Conservation (phyloP, 768 basidiomycete genomes). For the Lyophyllum semitale region DNA sequence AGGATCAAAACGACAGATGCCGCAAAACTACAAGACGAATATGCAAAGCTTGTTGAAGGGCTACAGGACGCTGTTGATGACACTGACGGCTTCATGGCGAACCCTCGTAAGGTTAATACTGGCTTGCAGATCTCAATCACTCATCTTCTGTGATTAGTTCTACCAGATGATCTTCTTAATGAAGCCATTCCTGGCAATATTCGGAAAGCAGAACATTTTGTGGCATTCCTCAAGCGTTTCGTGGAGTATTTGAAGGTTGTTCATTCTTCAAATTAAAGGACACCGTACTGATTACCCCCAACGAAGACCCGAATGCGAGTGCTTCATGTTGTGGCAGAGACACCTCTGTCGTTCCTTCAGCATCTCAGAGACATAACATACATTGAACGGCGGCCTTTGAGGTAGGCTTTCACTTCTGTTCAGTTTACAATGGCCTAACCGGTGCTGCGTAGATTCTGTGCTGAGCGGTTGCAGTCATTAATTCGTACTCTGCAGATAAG, state of each 20-base stretch:
- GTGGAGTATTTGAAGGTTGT: constrained; percentile 99
- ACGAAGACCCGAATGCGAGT: constrained; percentile 95
- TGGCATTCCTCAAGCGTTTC: constrained; percentile 96
- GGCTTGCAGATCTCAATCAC: background rate
- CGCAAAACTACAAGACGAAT: constrained; percentile 93
- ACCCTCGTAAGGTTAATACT: constrained; percentile 61
- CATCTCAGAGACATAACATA: constrained; percentile 99
- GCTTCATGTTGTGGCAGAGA: constrained; percentile 98
- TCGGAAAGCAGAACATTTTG: constrained; percentile 97
- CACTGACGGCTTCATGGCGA: constrained; percentile 86
- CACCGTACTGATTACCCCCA: background rate
- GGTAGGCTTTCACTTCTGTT: constrained; percentile 49
- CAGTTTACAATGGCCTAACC: constrained; percentile 2
- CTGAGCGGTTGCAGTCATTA: constrained; percentile 91
- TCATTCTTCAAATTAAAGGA: background rate
- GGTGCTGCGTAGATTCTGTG: constrained; percentile 73
- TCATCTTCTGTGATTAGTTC: constrained; percentile 46
- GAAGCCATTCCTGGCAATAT: constrained; percentile 99
- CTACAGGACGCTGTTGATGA: constrained; percentile 77
- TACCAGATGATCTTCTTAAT: constrained; percentile 91
- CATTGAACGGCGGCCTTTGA: constrained; percentile 90
- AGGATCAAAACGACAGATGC: constrained; percentile 96
- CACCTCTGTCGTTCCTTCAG: constrained; percentile 93
- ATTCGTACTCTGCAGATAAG: constrained; percentile 90
- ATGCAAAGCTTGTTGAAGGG: constrained; percentile 92